A percentile compares a stretch with the other conserved stretches of the same genome.
These are phyloP conservation scores for Lentinula guzmanii DNA, from an alignment of 768 basidiomycete genomes.

Conservation along the genomic window DNA sequence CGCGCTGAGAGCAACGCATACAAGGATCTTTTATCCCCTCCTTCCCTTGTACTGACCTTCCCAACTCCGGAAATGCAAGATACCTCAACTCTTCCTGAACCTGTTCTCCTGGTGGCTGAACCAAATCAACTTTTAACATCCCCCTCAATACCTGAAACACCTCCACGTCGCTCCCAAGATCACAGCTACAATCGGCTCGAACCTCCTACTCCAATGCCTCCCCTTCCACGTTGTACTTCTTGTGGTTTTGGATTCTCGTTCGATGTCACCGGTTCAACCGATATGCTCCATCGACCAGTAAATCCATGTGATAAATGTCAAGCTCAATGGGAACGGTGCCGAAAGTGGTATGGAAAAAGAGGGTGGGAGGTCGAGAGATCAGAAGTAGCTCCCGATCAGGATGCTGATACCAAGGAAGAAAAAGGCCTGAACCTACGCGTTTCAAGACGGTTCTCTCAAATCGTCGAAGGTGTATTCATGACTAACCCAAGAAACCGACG, in stretches of 20 bases:
- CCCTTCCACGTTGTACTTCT: constrained; percentile 1
- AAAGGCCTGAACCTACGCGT: not conserved
- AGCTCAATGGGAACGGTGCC: constrained; percentile 1
- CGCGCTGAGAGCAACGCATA: not conserved
- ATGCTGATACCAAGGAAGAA: not conserved
- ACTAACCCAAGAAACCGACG: not conserved
- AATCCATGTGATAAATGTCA: not conserved
- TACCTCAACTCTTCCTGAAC: not conserved
- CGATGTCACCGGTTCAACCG: not conserved
- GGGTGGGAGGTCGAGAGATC: not conserved
- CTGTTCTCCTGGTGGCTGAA: not conserved
- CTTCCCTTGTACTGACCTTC: constrained; percentile 1
- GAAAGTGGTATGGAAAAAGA: constrained; percentile 6
- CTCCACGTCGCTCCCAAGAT: not conserved
- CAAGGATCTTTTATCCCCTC: not conserved
- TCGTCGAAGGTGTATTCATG: not conserved
- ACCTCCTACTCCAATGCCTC: constrained; percentile 2
- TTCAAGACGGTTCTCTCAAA: not conserved
- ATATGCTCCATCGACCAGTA: not conserved
- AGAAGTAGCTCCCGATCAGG: not conserved
- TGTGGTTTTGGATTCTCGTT: constrained; percentile 2
- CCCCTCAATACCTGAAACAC: not conserved
- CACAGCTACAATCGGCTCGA: not conserved
- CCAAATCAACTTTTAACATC: not conserved
- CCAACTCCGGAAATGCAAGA: constrained; percentile 1